Conservation (phyloP, 257 asterid genomes). For the Salvia hispanica region DNA sequence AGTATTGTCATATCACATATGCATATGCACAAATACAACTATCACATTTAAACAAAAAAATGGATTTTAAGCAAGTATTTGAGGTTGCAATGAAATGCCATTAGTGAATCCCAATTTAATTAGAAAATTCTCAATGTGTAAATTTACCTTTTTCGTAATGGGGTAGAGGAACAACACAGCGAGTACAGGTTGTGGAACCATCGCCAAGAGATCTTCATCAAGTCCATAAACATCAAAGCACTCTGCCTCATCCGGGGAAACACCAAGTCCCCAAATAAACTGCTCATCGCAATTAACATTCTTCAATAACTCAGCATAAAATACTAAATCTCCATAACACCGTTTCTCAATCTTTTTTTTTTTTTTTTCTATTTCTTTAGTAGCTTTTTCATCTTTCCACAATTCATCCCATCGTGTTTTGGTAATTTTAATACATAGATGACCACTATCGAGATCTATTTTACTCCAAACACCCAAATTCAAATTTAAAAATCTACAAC, state of each 20-base stretch:
- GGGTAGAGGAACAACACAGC: constrained; percentile 93
- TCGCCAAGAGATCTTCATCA: constrained; percentile 84
- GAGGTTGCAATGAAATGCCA: neutral
- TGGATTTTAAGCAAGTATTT: no score
- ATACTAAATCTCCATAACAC: neutral
- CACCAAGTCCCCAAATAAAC: constrained; percentile 97
- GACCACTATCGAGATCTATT: constrained; percentile 1
- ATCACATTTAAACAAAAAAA: constrained; percentile 13
- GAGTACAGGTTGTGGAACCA: constrained; percentile 95
- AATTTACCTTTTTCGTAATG: constrained; percentile 62
- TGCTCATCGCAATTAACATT: constrained; percentile 36
- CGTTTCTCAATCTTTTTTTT: neutral
- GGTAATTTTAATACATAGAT: constrained; percentile 13
- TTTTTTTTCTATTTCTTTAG: neutral
- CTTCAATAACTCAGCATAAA: constrained; percentile 4
- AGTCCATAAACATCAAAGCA: constrained; percentile 95
- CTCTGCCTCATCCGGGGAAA: constrained; percentile 67
- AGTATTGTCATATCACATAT: constrained; percentile 30
- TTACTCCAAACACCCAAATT: neutral
- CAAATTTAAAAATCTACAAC: neutral
- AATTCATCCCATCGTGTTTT: neutral
- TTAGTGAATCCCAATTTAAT: neutral
- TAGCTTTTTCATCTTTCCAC: constrained; percentile 5
- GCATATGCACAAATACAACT: constrained; percentile 1
- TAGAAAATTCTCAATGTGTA: neutral